Conservation (phyloP, 345 rosid genomes). For the Psidium guajava region DNA sequence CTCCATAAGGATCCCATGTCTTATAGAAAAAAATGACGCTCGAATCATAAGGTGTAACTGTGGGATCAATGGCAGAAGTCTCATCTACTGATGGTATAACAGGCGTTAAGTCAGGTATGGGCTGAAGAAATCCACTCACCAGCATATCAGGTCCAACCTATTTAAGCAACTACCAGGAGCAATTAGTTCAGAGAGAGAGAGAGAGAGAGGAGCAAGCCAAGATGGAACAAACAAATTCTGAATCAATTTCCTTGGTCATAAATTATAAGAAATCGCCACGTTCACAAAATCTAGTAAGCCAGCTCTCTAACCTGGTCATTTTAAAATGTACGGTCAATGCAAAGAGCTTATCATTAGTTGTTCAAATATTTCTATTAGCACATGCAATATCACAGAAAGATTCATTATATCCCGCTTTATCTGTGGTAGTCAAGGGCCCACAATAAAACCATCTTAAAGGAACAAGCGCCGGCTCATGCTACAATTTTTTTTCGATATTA, state of each 20-base stretch:
- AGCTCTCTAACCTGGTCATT: background rate
- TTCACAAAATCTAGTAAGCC: background rate
- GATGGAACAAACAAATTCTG: background rate
- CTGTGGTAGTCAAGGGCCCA: background rate
- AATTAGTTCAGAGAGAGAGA: background rate
- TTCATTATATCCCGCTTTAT: background rate
- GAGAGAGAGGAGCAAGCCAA: background rate
- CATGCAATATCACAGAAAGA: background rate
- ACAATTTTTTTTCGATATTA: background rate
- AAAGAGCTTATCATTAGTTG: background rate
- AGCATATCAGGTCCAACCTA: constrained; percentile 97
- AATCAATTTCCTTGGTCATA: background rate
- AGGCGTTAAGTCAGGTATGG: constrained; percentile 76
- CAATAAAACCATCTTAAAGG: background rate
- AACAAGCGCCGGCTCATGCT: background rate
- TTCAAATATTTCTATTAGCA: background rate
- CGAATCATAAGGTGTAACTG: constrained; percentile 58
- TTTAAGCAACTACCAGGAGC: background rate
- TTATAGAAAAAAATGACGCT: constrained; percentile 80
- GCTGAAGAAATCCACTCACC: constrained; percentile 85
- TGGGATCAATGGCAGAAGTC: constrained; percentile 79
- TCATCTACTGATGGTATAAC: constrained; percentile 69
- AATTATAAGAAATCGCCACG: background rate
- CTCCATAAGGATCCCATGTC: constrained; percentile 93
- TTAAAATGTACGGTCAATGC: background rate